Conservation (phyloP, 257 asterid genomes). For the Solanum paucissectum region DNA sequence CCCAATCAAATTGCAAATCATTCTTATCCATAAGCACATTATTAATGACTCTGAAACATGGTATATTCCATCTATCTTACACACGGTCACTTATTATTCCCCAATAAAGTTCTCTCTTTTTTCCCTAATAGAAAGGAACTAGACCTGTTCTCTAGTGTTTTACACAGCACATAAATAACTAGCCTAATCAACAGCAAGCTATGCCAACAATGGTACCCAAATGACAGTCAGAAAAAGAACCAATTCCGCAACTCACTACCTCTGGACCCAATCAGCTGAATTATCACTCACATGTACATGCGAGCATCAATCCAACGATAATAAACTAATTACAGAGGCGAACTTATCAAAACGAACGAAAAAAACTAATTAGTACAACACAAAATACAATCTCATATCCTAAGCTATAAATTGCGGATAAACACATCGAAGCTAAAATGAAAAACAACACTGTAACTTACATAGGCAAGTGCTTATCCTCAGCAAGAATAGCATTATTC, state of each 20-base stretch:
- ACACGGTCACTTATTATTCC: not conserved
- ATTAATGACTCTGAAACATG: not conserved
- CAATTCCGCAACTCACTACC: not conserved
- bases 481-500: conserved; percentile 94
- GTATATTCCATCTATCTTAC: not conserved
- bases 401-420: not conserved
- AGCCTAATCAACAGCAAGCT: not conserved
- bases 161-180: not conserved
- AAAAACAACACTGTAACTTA: conserved; percentile 25
- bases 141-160: not conserved
- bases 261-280: not conserved
- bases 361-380: not conserved
- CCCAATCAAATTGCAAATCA: not conserved
- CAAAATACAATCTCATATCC: not conserved
- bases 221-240: not conserved
- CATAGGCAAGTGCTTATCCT: conserved; percentile 90
- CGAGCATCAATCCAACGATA: not conserved
- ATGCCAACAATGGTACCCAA: not conserved
- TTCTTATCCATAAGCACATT: not conserved
- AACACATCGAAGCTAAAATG: not conserved
- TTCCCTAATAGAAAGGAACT: not conserved
- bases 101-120: not conserved
- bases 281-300: not conserved
- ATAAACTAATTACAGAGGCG: not conserved
- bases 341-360: not conserved